A percentile compares a stretch with the other conserved stretches of the same genome.
These are phyloP conservation scores for Fraxinus quadrangulata DNA, from an alignment of 257 asterid genomes.

Conservation along the genomic window DNA sequence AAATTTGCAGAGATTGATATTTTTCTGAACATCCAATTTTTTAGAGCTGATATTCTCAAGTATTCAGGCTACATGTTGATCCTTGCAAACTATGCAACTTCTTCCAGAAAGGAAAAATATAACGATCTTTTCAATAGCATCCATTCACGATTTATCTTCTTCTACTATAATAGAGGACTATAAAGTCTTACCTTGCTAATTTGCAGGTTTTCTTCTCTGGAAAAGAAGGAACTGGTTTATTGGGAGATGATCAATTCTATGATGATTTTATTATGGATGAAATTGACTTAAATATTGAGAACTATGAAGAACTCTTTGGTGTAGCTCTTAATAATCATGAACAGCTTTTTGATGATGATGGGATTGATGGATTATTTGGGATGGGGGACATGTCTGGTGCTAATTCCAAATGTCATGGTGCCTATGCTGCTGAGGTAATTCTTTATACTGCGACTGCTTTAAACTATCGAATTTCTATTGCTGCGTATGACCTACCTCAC, in stretches of 20 bases:
- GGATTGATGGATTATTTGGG: constrained; percentile 63
- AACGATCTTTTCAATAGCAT: not conserved
- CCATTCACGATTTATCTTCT: not conserved
- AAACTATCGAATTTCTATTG: not conserved
- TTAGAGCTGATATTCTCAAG: not conserved
- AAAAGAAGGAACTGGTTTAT: constrained; percentile 42
- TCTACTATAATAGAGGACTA: constrained; percentile 7
- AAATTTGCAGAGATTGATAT: not conserved
- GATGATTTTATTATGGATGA: constrained; percentile 69
- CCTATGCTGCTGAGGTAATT: constrained; percentile 55
- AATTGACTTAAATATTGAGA: constrained; percentile 59
- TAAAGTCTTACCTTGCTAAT: constrained; percentile 15
- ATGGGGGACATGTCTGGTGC: constrained; percentile 46
- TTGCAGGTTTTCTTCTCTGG: constrained; percentile 56
- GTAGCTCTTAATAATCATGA: constrained; percentile 52
- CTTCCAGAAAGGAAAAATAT: constrained; percentile 1
- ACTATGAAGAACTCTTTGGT: constrained; percentile 75
- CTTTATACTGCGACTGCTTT: not conserved
- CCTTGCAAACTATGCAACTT: not conserved
- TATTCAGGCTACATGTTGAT: not conserved
- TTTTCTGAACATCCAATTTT: not conserved
- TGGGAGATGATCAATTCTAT: constrained; percentile 45
- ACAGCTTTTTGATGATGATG: constrained; percentile 53
- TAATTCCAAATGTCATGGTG: constrained; percentile 53
- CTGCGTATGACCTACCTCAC: not conserved